These are phyloP conservation scores for Schizophyllum commune DNA, from an alignment of 1,284 basidiomycete genomes.

Conservation along the genomic window DNA sequence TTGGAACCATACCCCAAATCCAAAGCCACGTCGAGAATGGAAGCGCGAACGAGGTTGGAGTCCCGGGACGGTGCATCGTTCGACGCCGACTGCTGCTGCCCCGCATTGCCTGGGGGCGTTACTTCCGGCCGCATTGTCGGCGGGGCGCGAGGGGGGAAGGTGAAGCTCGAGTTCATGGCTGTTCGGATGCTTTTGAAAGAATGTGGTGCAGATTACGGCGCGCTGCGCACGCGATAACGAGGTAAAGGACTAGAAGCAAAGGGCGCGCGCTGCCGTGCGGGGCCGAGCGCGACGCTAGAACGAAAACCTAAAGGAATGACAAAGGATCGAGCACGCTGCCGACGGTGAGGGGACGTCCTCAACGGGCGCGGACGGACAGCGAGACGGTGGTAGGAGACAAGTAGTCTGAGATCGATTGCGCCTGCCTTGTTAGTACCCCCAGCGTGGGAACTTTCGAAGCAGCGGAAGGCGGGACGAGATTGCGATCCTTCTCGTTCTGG, in stretches of 20 bases:
- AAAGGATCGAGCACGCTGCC: slow-evolving; percentile 13
- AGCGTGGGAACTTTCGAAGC: too few species aligned
- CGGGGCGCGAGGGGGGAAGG: slow-evolving; percentile 20
- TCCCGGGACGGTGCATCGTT: slow-evolving; percentile 29
- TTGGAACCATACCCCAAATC: slow-evolving; percentile 53
- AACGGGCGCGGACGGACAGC: neutral
- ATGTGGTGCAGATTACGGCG: slow-evolving; percentile 10
- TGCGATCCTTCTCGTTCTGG: too few species aligned
- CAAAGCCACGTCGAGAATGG: slow-evolving; percentile 62
- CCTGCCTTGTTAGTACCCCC: too few species aligned
- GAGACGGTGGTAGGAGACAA: neutral
- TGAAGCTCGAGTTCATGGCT: slow-evolving; percentile 23
- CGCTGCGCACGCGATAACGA: neutral
- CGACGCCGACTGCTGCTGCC: neutral
- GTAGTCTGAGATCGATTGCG: too few species aligned
- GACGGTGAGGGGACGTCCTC: neutral
- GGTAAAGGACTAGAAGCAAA: neutral
- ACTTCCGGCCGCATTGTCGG: slow-evolving; percentile 16
- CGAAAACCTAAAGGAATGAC: neutral
- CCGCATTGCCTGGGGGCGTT: slow-evolving; percentile 2
- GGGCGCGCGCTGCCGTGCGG: neutral
- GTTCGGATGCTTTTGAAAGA: neutral
- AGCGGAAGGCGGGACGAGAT: too few species aligned
- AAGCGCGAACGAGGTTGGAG: slow-evolving; percentile 53
- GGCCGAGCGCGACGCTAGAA: neutral